These are phyloP conservation scores for Tolypocladium sp. DNA, from an alignment of 2,329 filamentous ascomycete species.

Conservation along the genomic window DNA sequence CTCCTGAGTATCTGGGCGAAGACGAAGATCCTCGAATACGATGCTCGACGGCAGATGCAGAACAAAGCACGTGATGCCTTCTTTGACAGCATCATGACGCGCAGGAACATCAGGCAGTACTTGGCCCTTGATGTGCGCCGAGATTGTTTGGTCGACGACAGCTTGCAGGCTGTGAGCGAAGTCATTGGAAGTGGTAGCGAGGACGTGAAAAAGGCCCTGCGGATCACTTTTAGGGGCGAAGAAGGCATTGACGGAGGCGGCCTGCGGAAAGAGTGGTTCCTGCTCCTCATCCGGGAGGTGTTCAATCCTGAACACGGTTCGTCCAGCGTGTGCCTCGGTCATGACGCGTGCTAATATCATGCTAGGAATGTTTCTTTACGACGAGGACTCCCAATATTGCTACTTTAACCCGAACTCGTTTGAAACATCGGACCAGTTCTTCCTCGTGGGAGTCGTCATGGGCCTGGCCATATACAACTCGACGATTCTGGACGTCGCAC, in stretches of 20 bases:
- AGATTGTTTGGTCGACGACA: slow-evolving; percentile 84
- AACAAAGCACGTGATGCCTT: slow-evolving; percentile 82
- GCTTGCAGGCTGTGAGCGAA: slow-evolving; percentile 74
- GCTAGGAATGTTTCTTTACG: slow-evolving; percentile 81
- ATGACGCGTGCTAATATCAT: slow-evolving; percentile 4
- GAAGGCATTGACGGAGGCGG: slow-evolving; percentile 89
- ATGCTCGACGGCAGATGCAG: slow-evolving; percentile 83
- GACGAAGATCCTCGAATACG: slow-evolving; percentile 81
- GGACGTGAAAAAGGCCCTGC: slow-evolving; percentile 82
- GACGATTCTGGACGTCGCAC: slow-evolving; percentile 78
- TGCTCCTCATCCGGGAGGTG: slow-evolving; percentile 78
- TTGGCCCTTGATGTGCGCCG: slow-evolving; percentile 69
- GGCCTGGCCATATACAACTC: slow-evolving; percentile 92
- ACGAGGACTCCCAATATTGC: slow-evolving; percentile 82
- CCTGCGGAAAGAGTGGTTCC: slow-evolving; percentile 88
- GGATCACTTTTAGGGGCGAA: slow-evolving; percentile 79
- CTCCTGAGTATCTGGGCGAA: slow-evolving; percentile 88
- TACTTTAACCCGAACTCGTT: slow-evolving; percentile 91
- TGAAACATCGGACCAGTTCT: slow-evolving; percentile 86
- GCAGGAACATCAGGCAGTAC: slow-evolving; percentile 65
- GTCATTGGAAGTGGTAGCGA: slow-evolving; percentile 72
- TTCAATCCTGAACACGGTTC: slow-evolving; percentile 84
- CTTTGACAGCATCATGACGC: slow-evolving; percentile 77
- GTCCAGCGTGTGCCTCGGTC: slow-evolving; percentile 16
- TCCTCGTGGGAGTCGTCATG: slow-evolving; percentile 78